phyloP scores from a whole-genome alignment of 2,329 filamentous ascomycete species.

The Leptographium galeiforme region DNA sequence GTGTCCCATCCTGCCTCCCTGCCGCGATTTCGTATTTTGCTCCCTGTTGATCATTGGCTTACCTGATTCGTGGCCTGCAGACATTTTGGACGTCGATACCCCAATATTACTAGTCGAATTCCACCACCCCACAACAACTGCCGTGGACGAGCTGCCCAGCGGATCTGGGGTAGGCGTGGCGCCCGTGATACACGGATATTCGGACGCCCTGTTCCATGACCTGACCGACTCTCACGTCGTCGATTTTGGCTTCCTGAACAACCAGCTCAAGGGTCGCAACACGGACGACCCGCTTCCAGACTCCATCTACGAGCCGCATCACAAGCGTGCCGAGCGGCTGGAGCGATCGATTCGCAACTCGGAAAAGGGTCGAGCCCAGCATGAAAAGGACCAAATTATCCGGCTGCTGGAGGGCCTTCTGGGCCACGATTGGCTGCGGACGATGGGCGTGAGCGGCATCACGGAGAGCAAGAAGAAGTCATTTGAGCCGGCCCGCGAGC shows the following conservation, averaged over 20 bases:
- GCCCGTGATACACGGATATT: conserved; percentile 36
- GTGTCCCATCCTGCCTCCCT: conserved; percentile 16
- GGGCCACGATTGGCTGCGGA: conserved; percentile 82
- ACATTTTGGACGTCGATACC: conserved; percentile 59
- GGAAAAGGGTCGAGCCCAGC: conserved; percentile 50
- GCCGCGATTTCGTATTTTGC: no score
- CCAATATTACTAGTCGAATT: conserved; percentile 57
- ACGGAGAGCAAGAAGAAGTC: conserved; percentile 77
- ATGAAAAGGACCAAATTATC: conserved; percentile 53
- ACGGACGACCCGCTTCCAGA: conserved; percentile 43
- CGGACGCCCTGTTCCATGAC: conserved; percentile 42
- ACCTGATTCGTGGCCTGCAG: conserved; percentile 26
- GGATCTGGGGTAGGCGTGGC: background rate
- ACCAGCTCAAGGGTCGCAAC: conserved; percentile 28
- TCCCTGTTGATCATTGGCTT: background rate
- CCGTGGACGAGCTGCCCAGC: conserved; percentile 8
- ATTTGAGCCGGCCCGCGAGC: conserved; percentile 71
- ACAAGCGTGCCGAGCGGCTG: conserved; percentile 45
- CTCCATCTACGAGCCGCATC: conserved; percentile 36
- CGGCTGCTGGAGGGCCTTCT: conserved; percentile 67
- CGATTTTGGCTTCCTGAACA: conserved; percentile 40
- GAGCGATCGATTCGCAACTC: conserved; percentile 51
- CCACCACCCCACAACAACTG: conserved; percentile 12
- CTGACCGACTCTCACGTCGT: conserved; percentile 43
- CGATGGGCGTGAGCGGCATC: conserved; percentile 77